Evolutionary conservation across 2,329 filamentous ascomycete species (phyloP).

Genomic region (Sclerotinia sclerotiorum): DNA sequence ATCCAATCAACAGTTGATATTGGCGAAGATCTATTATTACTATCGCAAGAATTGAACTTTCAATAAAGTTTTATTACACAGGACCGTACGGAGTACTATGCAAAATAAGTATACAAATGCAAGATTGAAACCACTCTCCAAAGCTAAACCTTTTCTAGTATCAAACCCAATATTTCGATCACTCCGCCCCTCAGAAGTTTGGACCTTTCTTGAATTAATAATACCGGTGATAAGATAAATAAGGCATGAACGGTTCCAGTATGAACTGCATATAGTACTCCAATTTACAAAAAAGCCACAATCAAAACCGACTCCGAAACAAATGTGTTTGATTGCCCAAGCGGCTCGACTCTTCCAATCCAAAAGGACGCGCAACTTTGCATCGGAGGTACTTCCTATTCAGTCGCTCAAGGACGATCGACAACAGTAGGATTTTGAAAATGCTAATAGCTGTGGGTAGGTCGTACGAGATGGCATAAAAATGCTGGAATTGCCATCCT

Average conservation of each 20-base stretch:
- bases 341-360: constrained; percentile 19
- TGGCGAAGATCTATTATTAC: not conserved
- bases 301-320: constrained; percentile 10
- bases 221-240: not conserved
- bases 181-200: not conserved
- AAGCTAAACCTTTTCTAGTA: not conserved
- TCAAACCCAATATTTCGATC: not conserved
- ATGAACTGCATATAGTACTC: not conserved
- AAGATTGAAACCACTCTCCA: too few species aligned
- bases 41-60: not conserved
- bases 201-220: not conserved
- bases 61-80: not conserved
- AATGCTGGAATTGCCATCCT: constrained; percentile 4
- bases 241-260: constrained; percentile 12
- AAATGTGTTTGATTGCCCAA: constrained; percentile 4
- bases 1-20: not conserved
- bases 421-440: not conserved
- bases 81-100: not conserved
- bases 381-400: constrained; percentile 19
- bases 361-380: constrained; percentile 21
- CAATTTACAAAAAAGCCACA: constrained; percentile 15
- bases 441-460: constrained; percentile 6
- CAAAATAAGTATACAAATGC: not conserved
- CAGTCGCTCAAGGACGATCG: constrained; percentile 4
- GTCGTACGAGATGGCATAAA: constrained; percentile 15